Conservation (phyloP, 164 flowering plant genomes). For the Liquidambar formosana region DNA sequence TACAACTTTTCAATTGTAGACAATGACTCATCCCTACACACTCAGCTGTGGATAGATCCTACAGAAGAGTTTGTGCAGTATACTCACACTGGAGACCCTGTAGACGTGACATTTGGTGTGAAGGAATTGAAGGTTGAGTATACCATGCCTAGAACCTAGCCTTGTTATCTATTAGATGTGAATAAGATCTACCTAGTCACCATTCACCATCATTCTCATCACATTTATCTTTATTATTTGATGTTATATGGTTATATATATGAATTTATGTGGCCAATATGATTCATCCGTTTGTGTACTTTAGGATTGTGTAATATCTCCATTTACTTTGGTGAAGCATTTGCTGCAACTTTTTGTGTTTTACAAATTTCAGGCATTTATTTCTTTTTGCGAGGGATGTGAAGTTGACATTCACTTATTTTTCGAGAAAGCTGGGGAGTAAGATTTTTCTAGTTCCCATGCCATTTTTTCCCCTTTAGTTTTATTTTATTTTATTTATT, state of each 20-base stretch:
- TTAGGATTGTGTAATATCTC: neutral
- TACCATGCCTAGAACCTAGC: neutral
- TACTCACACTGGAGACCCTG: slow-evolving; percentile 78
- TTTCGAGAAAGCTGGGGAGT: slow-evolving; percentile 98
- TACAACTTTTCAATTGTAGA: slow-evolving; percentile 44
- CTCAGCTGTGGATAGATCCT: slow-evolving; percentile 98
- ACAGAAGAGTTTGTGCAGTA: slow-evolving; percentile 90
- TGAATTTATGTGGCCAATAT: neutral
- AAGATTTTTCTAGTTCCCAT: slow-evolving; percentile 34
- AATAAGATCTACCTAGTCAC: neutral
- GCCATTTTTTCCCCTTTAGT: neutral
- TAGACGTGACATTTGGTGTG: slow-evolving; percentile 88
- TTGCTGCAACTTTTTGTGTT: slow-evolving; percentile 1
- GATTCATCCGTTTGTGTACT: neutral
- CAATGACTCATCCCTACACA: slow-evolving; percentile 78
- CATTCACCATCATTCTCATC: neutral
- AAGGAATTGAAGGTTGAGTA: slow-evolving; percentile 82
- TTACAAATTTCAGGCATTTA: slow-evolving; percentile 73
- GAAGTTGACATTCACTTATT: slow-evolving; percentile 89
- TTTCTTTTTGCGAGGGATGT: slow-evolving; percentile 91
- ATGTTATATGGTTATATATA: neutral
- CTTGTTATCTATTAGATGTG: neutral
- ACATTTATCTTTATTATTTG: neutral
- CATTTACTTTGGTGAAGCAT: slow-evolving; percentile 10
- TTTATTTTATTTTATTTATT: too few species aligned